Evolutionary conservation across 148 eudicot species (phyloP).

Genomic region (Camellia sinensis): DNA sequence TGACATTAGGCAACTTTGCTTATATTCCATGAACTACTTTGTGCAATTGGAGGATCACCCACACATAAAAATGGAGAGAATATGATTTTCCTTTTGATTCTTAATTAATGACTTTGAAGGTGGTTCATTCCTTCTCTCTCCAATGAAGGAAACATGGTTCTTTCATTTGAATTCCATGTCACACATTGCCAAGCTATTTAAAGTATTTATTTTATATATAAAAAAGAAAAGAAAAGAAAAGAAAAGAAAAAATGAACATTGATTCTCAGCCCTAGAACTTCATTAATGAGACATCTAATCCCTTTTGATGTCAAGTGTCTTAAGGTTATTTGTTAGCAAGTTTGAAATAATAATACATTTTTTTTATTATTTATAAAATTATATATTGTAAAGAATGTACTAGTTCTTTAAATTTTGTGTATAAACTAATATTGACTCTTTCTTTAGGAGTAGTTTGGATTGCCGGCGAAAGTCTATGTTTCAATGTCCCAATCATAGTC

Average conservation of each 20-base stretch:
- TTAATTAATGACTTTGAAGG: not conserved
- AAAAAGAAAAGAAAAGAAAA: too few species aligned
- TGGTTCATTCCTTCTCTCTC: not conserved
- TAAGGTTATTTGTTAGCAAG: not conserved
- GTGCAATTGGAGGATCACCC: not conserved
- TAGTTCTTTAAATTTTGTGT: too few species aligned
- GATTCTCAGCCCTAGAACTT: slow-evolving; percentile 4
- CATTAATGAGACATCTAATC: not conserved
- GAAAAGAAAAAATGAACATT: not conserved
- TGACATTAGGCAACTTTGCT: not conserved
- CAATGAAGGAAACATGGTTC: not conserved
- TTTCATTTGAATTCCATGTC: not conserved
- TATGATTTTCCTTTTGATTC: slow-evolving; percentile 2
- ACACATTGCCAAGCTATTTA: not conserved
- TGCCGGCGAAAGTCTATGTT: not conserved
- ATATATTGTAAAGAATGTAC: too few species aligned
- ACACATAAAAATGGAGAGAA: too few species aligned
- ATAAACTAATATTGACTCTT: not conserved
- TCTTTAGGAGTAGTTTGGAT: not conserved
- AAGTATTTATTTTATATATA: not conserved
- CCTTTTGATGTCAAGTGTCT: not conserved
- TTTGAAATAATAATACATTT: too few species aligned
- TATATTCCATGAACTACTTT: not conserved
- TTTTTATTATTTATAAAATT: too few species aligned
- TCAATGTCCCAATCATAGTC: not conserved